Conservation (phyloP, 257 asterid genomes). For the Lycium barbarum region DNA sequence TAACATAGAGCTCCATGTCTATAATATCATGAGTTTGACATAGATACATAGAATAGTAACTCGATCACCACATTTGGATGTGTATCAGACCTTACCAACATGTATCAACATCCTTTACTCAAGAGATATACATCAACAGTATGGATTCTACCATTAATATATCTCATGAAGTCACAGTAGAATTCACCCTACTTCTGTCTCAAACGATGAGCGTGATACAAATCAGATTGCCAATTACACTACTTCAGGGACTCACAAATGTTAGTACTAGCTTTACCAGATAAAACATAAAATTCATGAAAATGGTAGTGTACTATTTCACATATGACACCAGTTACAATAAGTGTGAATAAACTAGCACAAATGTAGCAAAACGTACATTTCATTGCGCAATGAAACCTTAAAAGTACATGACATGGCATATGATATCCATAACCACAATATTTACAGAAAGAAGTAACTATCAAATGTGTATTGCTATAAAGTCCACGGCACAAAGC, state of each 20-base stretch:
- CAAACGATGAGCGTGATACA: background rate
- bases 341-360: conserved; percentile 25
- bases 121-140: background rate
- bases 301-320: conserved; percentile 13
- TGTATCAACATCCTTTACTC: background rate
- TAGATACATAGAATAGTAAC: background rate
- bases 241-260: background rate
- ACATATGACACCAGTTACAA: conserved; percentile 28
- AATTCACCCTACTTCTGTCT: background rate
- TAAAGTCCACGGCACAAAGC: conserved; percentile 33
- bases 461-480: conserved; percentile 32
- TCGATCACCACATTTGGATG: background rate
- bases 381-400: conserved; percentile 34
- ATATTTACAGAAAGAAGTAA: conserved; percentile 50
- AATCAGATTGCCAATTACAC: background rate
- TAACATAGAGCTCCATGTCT: background rate
- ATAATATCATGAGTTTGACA: background rate
- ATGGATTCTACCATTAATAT: background rate
- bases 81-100: background rate
- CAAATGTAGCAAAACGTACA: conserved; percentile 35
- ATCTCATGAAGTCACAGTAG: background rate
- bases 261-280: background rate
- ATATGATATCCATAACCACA: conserved; percentile 39
- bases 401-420: conserved; percentile 36
- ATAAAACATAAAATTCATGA: background rate